phyloP scores from a whole-genome alignment of 2,329 filamentous ascomycete genomes.

The Alternaria burnsii region DNA sequence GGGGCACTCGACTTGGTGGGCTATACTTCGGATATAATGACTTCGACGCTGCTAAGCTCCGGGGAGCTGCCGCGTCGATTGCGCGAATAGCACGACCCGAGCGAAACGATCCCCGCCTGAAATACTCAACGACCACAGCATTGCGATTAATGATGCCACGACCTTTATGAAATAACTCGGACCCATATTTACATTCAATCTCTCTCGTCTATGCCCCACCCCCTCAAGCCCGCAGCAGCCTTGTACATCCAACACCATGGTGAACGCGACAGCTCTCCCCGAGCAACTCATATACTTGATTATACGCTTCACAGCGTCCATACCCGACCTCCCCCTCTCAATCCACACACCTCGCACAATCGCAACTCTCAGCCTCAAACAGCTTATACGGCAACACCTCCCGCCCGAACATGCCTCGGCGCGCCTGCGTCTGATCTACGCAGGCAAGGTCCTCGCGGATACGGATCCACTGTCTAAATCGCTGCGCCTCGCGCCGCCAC shows the following conservation, averaged over 20 bases:
- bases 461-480: constrained; percentile 71
- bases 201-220: neutral
- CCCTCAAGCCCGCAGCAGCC: constrained; percentile 10
- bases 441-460: constrained; percentile 86
- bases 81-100: constrained; percentile 10
- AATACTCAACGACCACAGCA: constrained; percentile 14
- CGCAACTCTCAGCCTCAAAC: constrained; percentile 81
- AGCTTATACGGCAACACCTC: constrained; percentile 78
- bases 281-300: constrained; percentile 72
- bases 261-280: constrained; percentile 39
- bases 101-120: constrained; percentile 11
- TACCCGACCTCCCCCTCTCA: constrained; percentile 83
- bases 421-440: constrained; percentile 87
- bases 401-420: constrained; percentile 68
- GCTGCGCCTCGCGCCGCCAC: constrained; percentile 69
- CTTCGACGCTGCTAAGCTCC: constrained; percentile 32
- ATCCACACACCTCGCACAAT: constrained; percentile 73
- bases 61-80: constrained; percentile 21
- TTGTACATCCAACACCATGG: constrained; percentile 33
- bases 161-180: constrained; percentile 11
- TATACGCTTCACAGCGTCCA: constrained; percentile 86
- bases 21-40: constrained; percentile 28
- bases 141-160: neutral
- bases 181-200: constrained; percentile 5
- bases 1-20: constrained; percentile 9